Conservation (phyloP, 495 filamentous ascomycete species). For the Symbiotaphrina buchneri region DNA sequence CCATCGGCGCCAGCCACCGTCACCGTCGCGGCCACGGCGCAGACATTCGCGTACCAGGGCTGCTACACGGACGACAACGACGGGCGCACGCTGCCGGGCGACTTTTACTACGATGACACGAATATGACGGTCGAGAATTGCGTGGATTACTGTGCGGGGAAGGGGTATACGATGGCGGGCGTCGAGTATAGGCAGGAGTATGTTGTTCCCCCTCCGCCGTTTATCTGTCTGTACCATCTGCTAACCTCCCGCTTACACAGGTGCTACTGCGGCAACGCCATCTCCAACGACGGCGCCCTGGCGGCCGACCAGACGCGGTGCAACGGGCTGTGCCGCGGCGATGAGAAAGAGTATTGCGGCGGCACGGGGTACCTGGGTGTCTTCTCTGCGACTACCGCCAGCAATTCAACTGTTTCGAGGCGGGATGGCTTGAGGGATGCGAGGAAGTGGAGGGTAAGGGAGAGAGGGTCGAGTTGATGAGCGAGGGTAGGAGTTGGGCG, state of each 20-base stretch:
- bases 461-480: too few relatives aligned
- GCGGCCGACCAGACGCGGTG: constrained; percentile 9
- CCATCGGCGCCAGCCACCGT: constrained; percentile 1
- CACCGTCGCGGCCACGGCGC: too few relatives aligned
- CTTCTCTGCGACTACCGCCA: too few relatives aligned
- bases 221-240: background rate
- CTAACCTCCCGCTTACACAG: background rate
- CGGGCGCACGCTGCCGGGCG: constrained; percentile 7
- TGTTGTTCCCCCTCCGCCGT: background rate
- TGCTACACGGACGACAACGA: constrained; percentile 11
- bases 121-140: constrained; percentile 21
- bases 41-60: constrained; percentile 10
- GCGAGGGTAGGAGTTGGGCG: too few relatives aligned
- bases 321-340: constrained; percentile 16
- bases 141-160: constrained; percentile 13
- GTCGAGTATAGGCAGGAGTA: constrained; percentile 16
- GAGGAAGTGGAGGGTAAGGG: too few relatives aligned
- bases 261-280: constrained; percentile 17
- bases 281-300: constrained; percentile 9
- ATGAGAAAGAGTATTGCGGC: constrained; percentile 18
- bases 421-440: too few relatives aligned
- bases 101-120: constrained; percentile 10
- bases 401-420: too few relatives aligned
- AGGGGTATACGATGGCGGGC: constrained; percentile 15
- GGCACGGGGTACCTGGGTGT: constrained; percentile 11